Evolutionary conservation across 108 stramenopile genomes (phyloP).

Genomic region (Epithemia pelagica): DNA sequence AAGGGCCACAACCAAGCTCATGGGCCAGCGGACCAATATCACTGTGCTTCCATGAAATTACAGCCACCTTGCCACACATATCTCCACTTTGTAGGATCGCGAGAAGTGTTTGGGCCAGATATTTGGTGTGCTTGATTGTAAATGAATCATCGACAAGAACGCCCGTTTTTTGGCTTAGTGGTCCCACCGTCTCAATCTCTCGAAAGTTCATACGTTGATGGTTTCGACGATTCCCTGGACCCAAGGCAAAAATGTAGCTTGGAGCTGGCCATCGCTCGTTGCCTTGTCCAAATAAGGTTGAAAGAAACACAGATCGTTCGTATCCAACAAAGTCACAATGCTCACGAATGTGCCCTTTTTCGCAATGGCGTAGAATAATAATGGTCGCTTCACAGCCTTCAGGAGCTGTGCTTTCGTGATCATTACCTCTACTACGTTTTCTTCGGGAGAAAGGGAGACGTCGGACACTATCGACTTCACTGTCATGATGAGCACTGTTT

Average conservation of each 20-base stretch:
- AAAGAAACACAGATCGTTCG: constrained; percentile 26
- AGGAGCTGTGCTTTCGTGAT: background rate
- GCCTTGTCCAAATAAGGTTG: constrained; percentile 27
- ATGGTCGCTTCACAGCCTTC: constrained; percentile 15
- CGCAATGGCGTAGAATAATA: constrained; percentile 23
- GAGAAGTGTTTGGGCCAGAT: constrained; percentile 16
- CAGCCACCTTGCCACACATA: constrained; percentile 30
- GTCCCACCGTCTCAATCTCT: constrained; percentile 26
- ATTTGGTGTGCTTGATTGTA: background rate
- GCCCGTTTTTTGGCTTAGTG: constrained; percentile 14
- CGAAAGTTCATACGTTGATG: constrained; percentile 20
- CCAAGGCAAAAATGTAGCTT: constrained; percentile 24
- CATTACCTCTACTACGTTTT: no score
- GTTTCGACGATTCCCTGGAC: constrained; percentile 15
- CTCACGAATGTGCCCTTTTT: constrained; percentile 27
- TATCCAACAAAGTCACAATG: constrained; percentile 29
- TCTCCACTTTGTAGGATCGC: constrained; percentile 11
- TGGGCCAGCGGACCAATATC: constrained; percentile 22
- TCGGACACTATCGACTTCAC: no score
- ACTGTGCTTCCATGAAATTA: constrained; percentile 33
- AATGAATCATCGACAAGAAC: constrained; percentile 18
- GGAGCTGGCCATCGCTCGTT: constrained; percentile 30
- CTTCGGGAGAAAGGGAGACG: no score
- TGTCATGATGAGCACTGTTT: no score
- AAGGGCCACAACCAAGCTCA: constrained; percentile 27